A percentile compares a stretch with the other conserved stretches of the same genome.
Evolutionary conservation across 164 flowering plant species (phyloP).

Genomic region (Stephania cephalantha): DNA sequence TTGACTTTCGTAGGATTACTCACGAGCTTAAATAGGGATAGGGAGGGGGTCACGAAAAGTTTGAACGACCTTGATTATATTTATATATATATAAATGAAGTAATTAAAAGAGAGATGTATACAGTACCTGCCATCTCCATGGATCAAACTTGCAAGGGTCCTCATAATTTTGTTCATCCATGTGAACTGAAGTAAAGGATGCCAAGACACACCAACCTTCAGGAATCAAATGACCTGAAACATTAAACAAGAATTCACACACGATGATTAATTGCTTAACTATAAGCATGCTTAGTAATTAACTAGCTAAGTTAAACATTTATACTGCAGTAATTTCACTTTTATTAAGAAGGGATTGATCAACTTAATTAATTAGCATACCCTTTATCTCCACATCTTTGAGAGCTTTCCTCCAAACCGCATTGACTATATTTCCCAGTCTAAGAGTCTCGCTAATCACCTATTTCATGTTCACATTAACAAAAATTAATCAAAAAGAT

Average conservation of each 20-base stretch:
- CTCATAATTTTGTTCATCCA: constrained; percentile 69
- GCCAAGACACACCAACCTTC: constrained; percentile 85
- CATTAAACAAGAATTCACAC: neutral
- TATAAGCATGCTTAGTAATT: no score
- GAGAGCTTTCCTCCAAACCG: constrained; percentile 79
- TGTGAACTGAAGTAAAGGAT: constrained; percentile 75
- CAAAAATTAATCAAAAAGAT: no score
- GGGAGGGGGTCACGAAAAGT: no score
- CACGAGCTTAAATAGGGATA: no score
- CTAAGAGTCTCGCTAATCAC: constrained; percentile 90
- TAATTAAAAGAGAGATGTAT: no score
- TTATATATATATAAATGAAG: no score
- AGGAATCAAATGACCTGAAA: constrained; percentile 72
- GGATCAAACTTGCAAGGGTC: constrained; percentile 83
- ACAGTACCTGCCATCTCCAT: constrained; percentile 89
- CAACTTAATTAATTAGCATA: constrained; percentile 5
- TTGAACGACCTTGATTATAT: no score
- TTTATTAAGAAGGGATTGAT: no score
- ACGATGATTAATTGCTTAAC: neutral
- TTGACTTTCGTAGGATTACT: no score
- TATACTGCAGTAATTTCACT: no score
- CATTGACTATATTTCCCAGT: constrained; percentile 82
- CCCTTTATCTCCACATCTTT: constrained; percentile 88
- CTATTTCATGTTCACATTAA: constrained; percentile 21
- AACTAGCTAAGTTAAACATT: no score